These are phyloP conservation scores for Suhomyces faveliae DNA, from an alignment of 805 yeast species.

Conservation along the genomic window DNA sequence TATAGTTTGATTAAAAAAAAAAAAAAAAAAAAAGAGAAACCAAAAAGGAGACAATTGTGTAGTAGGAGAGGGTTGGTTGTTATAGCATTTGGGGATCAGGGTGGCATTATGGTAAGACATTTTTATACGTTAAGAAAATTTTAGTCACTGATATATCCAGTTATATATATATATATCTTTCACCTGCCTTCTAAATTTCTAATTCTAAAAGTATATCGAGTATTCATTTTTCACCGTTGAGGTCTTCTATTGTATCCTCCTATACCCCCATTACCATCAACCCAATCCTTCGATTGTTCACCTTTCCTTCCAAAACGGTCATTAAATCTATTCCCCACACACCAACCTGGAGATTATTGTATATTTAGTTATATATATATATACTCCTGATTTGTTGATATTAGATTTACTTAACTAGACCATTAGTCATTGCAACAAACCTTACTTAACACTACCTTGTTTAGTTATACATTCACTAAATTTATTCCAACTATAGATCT, in stretches of 20 bases:
- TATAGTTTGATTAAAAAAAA: neutral
- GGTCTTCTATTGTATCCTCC: constrained; percentile 1
- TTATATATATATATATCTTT: constrained; percentile 7
- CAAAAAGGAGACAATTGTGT: constrained; percentile 7
- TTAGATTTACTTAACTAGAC: neutral
- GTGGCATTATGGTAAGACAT: neutral
- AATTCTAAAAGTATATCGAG: neutral
- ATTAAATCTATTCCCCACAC: neutral
- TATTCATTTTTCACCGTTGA: constrained; percentile 1
- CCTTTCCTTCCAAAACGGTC: neutral
- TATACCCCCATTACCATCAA: neutral
- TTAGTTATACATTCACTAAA: neutral
- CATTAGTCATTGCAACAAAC: neutral
- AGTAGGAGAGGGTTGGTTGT: constrained; percentile 1
- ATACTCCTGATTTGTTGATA: neutral
- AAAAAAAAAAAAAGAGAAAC: constrained; percentile 1
- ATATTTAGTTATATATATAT: constrained; percentile 6
- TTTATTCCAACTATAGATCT: neutral
- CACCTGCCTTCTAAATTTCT: constrained; percentile 1
- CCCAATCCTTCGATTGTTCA: neutral
- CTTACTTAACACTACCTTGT: neutral
- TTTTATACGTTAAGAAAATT: neutral
- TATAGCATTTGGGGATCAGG: constrained; percentile 6
- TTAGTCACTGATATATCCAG: neutral
- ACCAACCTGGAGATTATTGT: neutral